Evolutionary conservation across 78 protist genomes (phyloP).

Genomic region (Tieghemostelium lacteum): DNA sequence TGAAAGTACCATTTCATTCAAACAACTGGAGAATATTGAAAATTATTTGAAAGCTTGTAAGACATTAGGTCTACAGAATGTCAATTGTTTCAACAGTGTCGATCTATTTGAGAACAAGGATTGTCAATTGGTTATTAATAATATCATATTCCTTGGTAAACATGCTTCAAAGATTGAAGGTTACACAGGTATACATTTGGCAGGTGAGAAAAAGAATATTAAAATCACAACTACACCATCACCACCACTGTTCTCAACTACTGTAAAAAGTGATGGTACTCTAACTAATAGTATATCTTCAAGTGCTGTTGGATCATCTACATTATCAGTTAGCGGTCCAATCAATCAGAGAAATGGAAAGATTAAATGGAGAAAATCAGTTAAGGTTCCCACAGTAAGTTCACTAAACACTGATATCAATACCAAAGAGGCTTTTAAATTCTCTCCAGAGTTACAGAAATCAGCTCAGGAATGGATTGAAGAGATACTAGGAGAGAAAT

Average conservation of each 20-base stretch:
- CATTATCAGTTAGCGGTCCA: not conserved
- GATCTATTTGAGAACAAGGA: conserved; percentile 85
- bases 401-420: conserved; percentile 63
- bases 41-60: conserved; percentile 76
- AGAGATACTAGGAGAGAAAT: conserved; percentile 10
- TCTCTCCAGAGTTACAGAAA: conserved; percentile 78
- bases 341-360: not conserved
- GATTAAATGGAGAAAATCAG: conserved; percentile 67
- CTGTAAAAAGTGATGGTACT: not conserved
- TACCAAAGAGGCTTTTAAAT: conserved; percentile 82
- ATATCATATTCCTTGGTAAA: conserved; percentile 34
- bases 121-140: conserved; percentile 34
- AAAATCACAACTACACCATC: conserved; percentile 62
- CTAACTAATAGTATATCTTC: not conserved
- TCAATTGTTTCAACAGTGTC: conserved; percentile 73
- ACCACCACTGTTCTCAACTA: conserved; percentile 27
- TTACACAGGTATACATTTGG: conserved; percentile 58
- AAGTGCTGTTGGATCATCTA: not conserved
- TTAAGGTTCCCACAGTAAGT: conserved; percentile 39
- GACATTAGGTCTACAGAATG: conserved; percentile 65
- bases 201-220: conserved; percentile 52
- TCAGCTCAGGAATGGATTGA: conserved; percentile 75
- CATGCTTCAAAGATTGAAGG: conserved; percentile 56
- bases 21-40: conserved; percentile 85
- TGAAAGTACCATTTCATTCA: conserved; percentile 67